Percentiles rank a stretch among this genome's conserved stretches.
Conservation (phyloP, 2,329 filamentous ascomycete genomes). For the Neofusicoccum sp. region DNA sequence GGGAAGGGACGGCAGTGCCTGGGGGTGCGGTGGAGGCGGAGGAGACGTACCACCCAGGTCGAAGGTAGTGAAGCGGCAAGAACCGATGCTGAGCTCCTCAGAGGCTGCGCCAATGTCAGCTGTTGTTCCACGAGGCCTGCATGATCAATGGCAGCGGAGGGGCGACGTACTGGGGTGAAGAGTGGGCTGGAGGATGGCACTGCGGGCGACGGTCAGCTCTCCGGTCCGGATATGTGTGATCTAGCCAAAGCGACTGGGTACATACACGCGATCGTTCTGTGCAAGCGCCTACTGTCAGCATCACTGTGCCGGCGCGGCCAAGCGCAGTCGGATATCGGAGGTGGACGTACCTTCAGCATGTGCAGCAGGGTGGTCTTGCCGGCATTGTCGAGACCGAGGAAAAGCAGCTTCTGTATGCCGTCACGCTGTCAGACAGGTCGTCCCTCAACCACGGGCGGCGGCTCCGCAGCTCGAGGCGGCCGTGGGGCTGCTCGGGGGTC, state of each 20-base stretch:
- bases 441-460: background rate
- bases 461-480: background rate
- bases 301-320: background rate
- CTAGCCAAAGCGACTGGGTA: background rate
- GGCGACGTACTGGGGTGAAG: constrained; percentile 75
- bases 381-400: constrained; percentile 89
- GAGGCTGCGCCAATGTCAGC: constrained; percentile 58
- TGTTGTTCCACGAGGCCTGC: background rate
- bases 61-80: constrained; percentile 86
- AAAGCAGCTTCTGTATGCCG: constrained; percentile 42
- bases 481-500: background rate
- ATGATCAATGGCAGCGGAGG: background rate
- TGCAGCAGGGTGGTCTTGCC: constrained; percentile 92
- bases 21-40: background rate
- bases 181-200: constrained; percentile 51
- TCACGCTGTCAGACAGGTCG: background rate
- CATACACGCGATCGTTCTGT: constrained; percentile 69
- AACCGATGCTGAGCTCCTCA: constrained; percentile 50
- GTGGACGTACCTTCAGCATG: constrained; percentile 69
- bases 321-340: background rate
- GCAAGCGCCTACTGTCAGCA: background rate
- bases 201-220: background rate
- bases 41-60: constrained; percentile 67
- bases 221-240: background rate
- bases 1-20: background rate